Evolutionary conservation across 2,329 filamentous ascomycete genomes (phyloP).

Genomic region (Colletotrichum ledebouriae): DNA sequence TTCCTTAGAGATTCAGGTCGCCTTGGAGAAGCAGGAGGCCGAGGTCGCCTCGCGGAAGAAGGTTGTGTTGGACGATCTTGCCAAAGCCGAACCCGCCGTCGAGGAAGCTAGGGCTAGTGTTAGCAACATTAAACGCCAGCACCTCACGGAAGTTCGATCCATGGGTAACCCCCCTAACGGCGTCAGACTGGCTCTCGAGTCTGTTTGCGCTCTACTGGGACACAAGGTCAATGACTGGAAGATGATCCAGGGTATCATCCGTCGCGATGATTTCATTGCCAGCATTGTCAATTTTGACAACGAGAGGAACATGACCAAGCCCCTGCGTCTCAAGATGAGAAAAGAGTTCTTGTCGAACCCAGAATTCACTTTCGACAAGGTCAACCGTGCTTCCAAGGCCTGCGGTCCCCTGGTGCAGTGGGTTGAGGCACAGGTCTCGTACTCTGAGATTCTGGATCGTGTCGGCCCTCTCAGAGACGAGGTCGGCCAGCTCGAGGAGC

Average conservation of each 20-base stretch:
- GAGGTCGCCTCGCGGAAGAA: conserved; percentile 87
- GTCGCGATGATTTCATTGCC: conserved; percentile 95
- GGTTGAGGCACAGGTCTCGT: conserved; percentile 96
- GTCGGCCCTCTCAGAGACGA: conserved; percentile 94
- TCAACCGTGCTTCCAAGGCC: conserved; percentile 95
- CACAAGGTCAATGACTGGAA: conserved; percentile 95
- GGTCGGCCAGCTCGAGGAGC: conserved; percentile 86
- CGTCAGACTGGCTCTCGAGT: conserved; percentile 92
- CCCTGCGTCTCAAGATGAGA: conserved; percentile 87
- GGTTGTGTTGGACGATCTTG: conserved; percentile 88
- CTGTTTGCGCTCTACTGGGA: conserved; percentile 94
- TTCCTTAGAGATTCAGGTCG: conserved; percentile 89
- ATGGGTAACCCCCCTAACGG: conserved; percentile 94
- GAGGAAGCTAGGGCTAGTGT: conserved; percentile 94
- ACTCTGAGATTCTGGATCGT: conserved; percentile 95
- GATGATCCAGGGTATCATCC: conserved; percentile 87
- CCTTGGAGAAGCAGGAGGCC: conserved; percentile 88
- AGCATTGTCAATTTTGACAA: conserved; percentile 99
- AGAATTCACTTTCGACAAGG: conserved; percentile 96
- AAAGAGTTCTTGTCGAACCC: conserved; percentile 92
- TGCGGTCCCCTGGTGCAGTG: conserved; percentile 97
- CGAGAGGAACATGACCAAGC: conserved; percentile 91
- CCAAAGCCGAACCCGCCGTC: conserved; percentile 92
- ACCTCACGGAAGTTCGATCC: conserved; percentile 96
- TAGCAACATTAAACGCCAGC: conserved; percentile 97